Base-by-base conservation (phyloP, 2,329 filamentous ascomycete species). In the Colletotrichum acutatum region DNA sequence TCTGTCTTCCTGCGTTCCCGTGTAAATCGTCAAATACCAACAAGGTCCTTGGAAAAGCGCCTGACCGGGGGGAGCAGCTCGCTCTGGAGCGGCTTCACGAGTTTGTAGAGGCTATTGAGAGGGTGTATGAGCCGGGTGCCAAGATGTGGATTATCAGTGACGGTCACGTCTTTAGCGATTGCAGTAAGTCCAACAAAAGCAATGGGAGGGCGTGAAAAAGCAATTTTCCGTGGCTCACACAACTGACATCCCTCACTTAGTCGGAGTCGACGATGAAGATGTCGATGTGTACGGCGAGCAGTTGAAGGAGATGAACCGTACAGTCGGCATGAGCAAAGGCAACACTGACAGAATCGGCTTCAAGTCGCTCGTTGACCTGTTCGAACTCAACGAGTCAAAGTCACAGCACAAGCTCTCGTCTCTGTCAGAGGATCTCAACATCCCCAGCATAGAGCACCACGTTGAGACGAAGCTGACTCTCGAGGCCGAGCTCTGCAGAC, bases 221-320 rank as follows among this genome's bases (percentile, higher is more conserved):
- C 8, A 49, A 22, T 7, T 2, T 24, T 19, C 11, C 1, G 0
- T 2, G 4, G 7, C 3, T 11, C 5, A 9, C 16, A 52, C 5
- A 0, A 37, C 54, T 74, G 28, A 58, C 30, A 12, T 9, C 3
- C 2, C 3, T 2, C 12, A 12, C 30, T 7, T 66, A 81, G 80
- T 86, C 53, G 84, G 84, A 9, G 84, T 85, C 37, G 84, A 85
- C 28, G 84, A 87, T 72, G 78, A 78, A 26, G 79, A 80, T 57
- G 84, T 86, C 14, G 83, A 84, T 57, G 72, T 72, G 9, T 86
- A 86, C 71, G 80, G 82, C 52, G 78, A 76, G 9, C 77, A 79
- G 11, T 77, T 86, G 62, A 80, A 80, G 32, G 78, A 80, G 22
- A 82, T 85, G 77, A 84, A 84, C 65, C 75, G 78, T 8, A 72